A percentile compares a stretch with the other conserved stretches of the same genome.
Evolutionary conservation across 2,329 filamentous ascomycete species (phyloP).

Genomic region (Alternaria sp.): DNA sequence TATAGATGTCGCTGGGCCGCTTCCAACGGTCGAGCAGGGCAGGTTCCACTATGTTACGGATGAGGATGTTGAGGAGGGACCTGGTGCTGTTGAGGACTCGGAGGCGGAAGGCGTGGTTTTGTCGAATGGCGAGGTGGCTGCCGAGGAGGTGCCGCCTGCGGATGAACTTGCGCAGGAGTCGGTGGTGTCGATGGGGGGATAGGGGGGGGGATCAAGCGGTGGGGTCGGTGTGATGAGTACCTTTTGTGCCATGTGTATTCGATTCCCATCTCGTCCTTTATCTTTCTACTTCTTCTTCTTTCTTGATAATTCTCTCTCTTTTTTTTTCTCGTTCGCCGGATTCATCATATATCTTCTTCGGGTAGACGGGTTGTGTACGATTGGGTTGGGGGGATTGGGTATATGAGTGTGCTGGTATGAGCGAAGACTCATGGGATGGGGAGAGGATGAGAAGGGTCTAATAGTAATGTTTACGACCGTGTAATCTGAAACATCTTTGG

Average conservation of each 20-base stretch:
- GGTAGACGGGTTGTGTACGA: too few species aligned
- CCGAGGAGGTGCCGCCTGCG: conserved; percentile 13
- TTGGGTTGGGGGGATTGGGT: too few species aligned
- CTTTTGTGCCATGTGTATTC: background rate
- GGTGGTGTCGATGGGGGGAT: background rate
- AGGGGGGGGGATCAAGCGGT: too few species aligned
- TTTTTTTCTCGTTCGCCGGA: too few species aligned
- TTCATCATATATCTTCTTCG: too few species aligned
- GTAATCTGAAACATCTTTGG: too few species aligned
- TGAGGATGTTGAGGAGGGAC: conserved; percentile 23
- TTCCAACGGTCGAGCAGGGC: conserved; percentile 6
- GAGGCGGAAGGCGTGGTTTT: conserved; percentile 18
- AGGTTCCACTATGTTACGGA: conserved; percentile 3
- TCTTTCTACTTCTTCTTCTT: background rate
- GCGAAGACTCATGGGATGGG: too few species aligned
- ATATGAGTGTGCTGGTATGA: too few species aligned
- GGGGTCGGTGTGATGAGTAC: background rate
- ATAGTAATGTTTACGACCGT: too few species aligned
- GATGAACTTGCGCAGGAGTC: background rate
- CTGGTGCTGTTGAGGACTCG: conserved; percentile 19
- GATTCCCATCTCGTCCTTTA: background rate
- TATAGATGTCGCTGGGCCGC: background rate
- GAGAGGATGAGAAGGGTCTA: too few species aligned
- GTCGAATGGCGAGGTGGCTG: conserved; percentile 19
- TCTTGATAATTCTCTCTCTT: background rate